Base-by-base conservation (phyloP, 257 asterid genomes). In the Cinchona pubescens region DNA sequence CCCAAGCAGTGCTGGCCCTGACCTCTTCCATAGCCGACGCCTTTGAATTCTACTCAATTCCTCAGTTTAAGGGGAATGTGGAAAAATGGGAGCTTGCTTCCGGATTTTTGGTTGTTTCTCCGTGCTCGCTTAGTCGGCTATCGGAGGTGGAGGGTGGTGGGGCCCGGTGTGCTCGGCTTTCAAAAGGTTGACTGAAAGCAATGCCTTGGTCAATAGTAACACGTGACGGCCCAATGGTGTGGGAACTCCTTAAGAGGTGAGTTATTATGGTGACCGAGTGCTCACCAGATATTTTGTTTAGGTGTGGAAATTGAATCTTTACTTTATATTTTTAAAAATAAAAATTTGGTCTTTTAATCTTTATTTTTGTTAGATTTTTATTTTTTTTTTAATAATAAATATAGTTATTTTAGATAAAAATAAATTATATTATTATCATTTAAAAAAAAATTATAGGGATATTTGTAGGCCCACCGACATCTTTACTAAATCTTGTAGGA, bases 1-100 rank as follows among this genome's bases (percentile, higher is more conserved):
- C 98, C 99, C 99, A 95, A 67, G 96, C 96, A 11, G 92, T 73
- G 86, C 89, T 91, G 59, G 90, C 75, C 88, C 94, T 83, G 43
- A 95, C 97, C 58, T 79, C 88, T 64, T 95, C 99, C 99, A 95
- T 94, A 30, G 82, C 84, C 60, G n/a, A n/a, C n/a, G 76, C 81
- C 65, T 58, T 21, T 58, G 42, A 48, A 16, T 29, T 3, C 48
- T 19, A 23, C 51, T 40, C 63, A 58, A 58, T 25, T n/a, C 34
- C 13, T n/a, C 15, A 1, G 15, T 25, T 25, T 58, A 25, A 18
- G 18, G 48, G 6, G 69, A 67, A 27, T 7, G 75, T 37, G 46
- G 46, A 32, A 48, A 51, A 30, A 45, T 43, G 9, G 35, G 74
- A 29, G 18, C 13, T 43, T 42, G 53, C 35, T 55, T 68, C 73